phyloP scores from a whole-genome alignment of 2,329 filamentous ascomycete genomes.

The Diaporthe citriasiana region DNA sequence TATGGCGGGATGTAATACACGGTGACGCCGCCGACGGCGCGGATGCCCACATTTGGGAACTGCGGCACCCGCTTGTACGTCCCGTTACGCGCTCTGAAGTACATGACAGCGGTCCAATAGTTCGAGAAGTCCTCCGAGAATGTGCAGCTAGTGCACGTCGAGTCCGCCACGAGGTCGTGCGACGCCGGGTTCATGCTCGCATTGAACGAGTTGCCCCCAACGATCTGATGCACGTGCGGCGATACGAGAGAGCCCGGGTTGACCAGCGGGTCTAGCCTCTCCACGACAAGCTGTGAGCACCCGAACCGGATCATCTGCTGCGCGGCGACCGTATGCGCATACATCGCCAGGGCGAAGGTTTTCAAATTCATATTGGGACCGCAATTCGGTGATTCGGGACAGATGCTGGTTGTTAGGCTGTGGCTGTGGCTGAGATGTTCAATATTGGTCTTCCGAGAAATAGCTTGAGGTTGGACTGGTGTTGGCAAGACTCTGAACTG shows the following conservation, averaged over 20 bases:
- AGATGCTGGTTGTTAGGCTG: conserved; percentile 22
- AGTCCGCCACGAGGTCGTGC: conserved; percentile 44
- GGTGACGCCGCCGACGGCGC: conserved; percentile 59
- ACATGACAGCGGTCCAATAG: conserved; percentile 35
- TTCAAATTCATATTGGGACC: not conserved
- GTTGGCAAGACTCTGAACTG: conserved; percentile 35
- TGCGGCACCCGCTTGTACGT: conserved; percentile 37
- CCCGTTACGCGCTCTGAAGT: conserved; percentile 34
- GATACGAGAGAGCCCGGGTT: conserved; percentile 61
- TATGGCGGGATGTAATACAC: conserved; percentile 53
- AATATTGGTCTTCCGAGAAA: conserved; percentile 41
- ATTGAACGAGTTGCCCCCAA: conserved; percentile 62
- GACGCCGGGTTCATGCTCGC: conserved; percentile 51
- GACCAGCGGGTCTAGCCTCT: conserved; percentile 45
- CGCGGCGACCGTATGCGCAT: not conserved
- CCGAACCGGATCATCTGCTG: conserved; percentile 27
- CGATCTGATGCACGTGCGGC: conserved; percentile 68
- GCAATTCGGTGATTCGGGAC: no score
- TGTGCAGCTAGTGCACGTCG: conserved; percentile 50
- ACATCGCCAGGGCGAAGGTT: not conserved
- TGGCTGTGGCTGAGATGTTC: conserved; percentile 54
- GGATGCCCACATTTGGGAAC: conserved; percentile 50
- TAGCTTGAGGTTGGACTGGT: conserved; percentile 46
- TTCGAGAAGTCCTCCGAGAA: conserved; percentile 37
- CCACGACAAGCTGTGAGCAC: conserved; percentile 47